phyloP scores from a whole-genome alignment of 805 yeast species.

The Candida incommunis region DNA sequence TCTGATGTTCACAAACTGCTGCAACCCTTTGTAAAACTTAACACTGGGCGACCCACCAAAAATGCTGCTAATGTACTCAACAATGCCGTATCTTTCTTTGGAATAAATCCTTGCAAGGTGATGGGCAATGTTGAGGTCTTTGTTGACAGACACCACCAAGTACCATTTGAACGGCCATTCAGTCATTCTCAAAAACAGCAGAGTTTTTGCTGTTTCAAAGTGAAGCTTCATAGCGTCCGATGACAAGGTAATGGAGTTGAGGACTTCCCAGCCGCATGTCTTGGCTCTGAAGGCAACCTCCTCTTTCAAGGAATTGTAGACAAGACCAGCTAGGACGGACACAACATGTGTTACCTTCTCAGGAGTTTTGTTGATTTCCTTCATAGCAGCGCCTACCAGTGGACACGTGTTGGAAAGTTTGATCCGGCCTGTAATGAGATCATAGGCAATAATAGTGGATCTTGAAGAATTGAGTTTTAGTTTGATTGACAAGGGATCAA shows the following conservation, averaged over 20 bases:
- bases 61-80: neutral
- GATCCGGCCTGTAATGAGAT: conserved; percentile 12
- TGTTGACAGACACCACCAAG: conserved; percentile 20
- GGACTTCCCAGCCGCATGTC: conserved; percentile 58
- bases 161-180: conserved; percentile 28
- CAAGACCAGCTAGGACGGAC: conserved; percentile 26
- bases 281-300: conserved; percentile 37
- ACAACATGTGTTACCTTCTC: conserved; percentile 8
- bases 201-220: conserved; percentile 11
- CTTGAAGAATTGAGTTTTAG: conserved; percentile 10
- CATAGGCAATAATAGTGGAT: conserved; percentile 17
- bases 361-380: conserved; percentile 6
- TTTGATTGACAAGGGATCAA: conserved; percentile 6
- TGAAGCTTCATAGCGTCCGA: conserved; percentile 31
- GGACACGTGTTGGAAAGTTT: conserved; percentile 9
- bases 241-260: conserved; percentile 36
- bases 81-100: neutral
- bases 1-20: neutral
- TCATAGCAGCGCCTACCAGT: conserved; percentile 7
- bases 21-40: neutral
- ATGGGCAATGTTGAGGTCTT: conserved; percentile 7
- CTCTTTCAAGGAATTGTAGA: conserved; percentile 33
- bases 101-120: conserved; percentile 11
- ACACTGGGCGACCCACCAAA: neutral
- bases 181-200: conserved; percentile 20